A percentile compares a stretch with the other conserved stretches of the same genome.
Evolutionary conservation across 495 filamentous ascomycete genomes (phyloP).

Genomic region (Talaromyces ruber): DNA sequence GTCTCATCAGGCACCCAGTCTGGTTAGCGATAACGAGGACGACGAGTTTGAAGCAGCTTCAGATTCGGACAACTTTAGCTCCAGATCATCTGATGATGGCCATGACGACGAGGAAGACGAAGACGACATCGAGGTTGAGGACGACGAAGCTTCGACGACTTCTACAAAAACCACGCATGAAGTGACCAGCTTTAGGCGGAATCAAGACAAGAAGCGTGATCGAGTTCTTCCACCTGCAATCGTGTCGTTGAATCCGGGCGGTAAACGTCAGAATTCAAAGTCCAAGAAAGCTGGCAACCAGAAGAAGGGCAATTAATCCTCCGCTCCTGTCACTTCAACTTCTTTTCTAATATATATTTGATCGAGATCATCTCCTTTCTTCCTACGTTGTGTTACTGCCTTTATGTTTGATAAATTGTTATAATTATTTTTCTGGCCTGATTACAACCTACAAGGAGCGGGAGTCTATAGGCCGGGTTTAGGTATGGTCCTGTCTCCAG

Average conservation of each 20-base stretch:
- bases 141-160: slow-evolving; percentile 32
- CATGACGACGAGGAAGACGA: slow-evolving; percentile 35
- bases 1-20: slow-evolving; percentile 71
- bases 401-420: slow-evolving; percentile 3
- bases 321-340: neutral
- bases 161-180: slow-evolving; percentile 30
- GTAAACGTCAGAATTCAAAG: slow-evolving; percentile 30
- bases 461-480: neutral
- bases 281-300: slow-evolving; percentile 16
- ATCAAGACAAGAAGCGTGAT: slow-evolving; percentile 37
- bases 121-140: slow-evolving; percentile 45
- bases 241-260: slow-evolving; percentile 31
- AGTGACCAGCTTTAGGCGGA: slow-evolving; percentile 26
- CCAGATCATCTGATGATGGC: slow-evolving; percentile 33
- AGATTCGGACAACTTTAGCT: slow-evolving; percentile 28
- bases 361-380: slow-evolving; percentile 5
- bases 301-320: slow-evolving; percentile 9
- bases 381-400: slow-evolving; percentile 5
- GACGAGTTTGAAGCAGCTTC: slow-evolving; percentile 50
- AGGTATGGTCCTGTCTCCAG: neutral
- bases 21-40: slow-evolving; percentile 83
- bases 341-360: slow-evolving; percentile 7
- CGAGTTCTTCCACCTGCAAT: slow-evolving; percentile 32
- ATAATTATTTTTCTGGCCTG: neutral
- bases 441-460: slow-evolving; percentile 11